Conservation (phyloP, 176 grass and related monocot genomes). For the Paspalum vaginatum region DNA sequence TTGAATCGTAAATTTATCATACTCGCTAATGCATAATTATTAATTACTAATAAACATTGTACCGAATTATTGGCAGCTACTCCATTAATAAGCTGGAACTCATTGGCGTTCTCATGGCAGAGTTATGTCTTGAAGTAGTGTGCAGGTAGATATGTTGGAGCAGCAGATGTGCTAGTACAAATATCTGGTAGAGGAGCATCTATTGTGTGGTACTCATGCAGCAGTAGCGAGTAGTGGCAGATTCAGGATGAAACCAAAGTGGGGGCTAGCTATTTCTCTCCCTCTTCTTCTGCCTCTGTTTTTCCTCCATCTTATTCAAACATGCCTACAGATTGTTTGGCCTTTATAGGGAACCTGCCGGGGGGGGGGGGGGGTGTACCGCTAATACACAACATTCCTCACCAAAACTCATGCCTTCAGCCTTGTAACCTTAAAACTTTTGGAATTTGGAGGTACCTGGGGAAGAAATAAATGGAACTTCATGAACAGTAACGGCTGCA, state of each 20-base stretch:
- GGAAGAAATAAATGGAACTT: neutral
- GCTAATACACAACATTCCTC: neutral
- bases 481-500: neutral
- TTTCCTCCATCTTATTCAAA: too few relatives aligned
- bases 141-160: slow-evolving; percentile 82
- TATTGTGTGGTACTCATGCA: slow-evolving; percentile 36
- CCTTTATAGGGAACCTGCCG: too few relatives aligned
- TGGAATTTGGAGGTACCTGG: neutral
- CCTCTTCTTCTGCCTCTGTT: too few relatives aligned
- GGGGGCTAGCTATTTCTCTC: too few relatives aligned
- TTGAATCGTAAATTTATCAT: neutral
- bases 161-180: slow-evolving; percentile 77
- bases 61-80: slow-evolving; percentile 88
- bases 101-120: slow-evolving; percentile 55
- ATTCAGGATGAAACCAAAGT: too few relatives aligned
- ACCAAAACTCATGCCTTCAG: neutral
- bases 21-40: slow-evolving; percentile 30
- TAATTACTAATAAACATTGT: slow-evolving; percentile 26
- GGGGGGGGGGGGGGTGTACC: too few relatives aligned
- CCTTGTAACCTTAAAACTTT: neutral
- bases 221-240: too few relatives aligned
- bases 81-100: slow-evolving; percentile 90
- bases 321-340: too few relatives aligned
- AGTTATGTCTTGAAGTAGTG: slow-evolving; percentile 74
- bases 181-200: slow-evolving; percentile 88